phyloP scores from a whole-genome alignment of 1,284 basidiomycete species.

The Trametes hirsuta region DNA sequence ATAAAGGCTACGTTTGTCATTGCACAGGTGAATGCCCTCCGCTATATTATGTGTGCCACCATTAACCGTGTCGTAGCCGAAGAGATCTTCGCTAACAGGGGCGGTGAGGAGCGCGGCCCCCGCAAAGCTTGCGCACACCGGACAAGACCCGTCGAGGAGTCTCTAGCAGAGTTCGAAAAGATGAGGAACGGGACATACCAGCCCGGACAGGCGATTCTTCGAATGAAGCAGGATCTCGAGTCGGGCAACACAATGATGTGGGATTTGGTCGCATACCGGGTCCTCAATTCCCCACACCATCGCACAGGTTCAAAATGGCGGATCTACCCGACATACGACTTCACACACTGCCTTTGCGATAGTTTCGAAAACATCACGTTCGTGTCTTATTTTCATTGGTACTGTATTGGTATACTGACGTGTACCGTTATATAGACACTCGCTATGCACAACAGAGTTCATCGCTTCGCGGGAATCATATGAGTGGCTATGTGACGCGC shows the following conservation, averaged over 20 bases:
- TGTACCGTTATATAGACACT: slow-evolving; percentile 67
- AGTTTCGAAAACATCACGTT: slow-evolving; percentile 99
- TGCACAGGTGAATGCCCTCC: slow-evolving; percentile 60
- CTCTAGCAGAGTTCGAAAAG: slow-evolving; percentile 84
- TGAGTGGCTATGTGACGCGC: slow-evolving; percentile 98
- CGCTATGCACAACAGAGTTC: slow-evolving; percentile 97
- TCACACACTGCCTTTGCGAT: slow-evolving; percentile 98
- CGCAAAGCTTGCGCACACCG: slow-evolving; percentile 90
- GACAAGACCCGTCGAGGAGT: slow-evolving; percentile 83
- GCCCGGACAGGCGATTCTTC: slow-evolving; percentile 89
- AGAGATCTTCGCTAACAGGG: slow-evolving; percentile 88
- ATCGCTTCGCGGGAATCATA: slow-evolving; percentile 97
- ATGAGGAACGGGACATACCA: slow-evolving; percentile 94
- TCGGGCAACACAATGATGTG: slow-evolving; percentile 99
- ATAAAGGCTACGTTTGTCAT: slow-evolving; percentile 95
- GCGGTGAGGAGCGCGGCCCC: slow-evolving; percentile 80
- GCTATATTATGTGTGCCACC: neutral
- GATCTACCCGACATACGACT: slow-evolving; percentile 98
- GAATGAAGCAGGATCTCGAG: slow-evolving; percentile 97
- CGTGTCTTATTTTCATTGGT: slow-evolving; percentile 34
- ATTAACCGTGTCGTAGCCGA: slow-evolving; percentile 61
- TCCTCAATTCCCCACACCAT: slow-evolving; percentile 91
- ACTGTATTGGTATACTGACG: neutral
- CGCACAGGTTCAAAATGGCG: slow-evolving; percentile 93
- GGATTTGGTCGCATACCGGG: slow-evolving; percentile 97